Evolutionary conservation across 2,329 filamentous ascomycete genomes (phyloP), one percentile per base, ranked within the genome.

Genomic region (Westerdykella aurantiaca): DNA sequence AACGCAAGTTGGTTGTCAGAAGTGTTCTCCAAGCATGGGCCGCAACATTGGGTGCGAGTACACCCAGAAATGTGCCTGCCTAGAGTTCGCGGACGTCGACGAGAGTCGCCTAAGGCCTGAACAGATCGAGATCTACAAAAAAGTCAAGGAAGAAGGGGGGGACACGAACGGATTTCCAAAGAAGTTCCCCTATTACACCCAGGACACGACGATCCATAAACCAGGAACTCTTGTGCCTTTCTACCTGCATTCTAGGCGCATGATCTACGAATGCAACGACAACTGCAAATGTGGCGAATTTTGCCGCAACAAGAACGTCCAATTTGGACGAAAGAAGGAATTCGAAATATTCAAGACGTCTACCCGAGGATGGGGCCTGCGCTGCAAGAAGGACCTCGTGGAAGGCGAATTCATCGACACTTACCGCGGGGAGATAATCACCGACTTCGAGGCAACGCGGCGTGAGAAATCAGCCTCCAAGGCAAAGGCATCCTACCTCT

Each of bases 251-350:
- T 57, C 60, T 0, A 58, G 72, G 1, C 52, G 62, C 11, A 60
- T 84, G 0, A 85, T 94, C 45, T 91, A 90, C 65, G 88, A 94
- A 58, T 94, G 88, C 60, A 88, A 93, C 54, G 70, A 76, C 2
- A 78, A 75, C 7, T 94, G 88, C 66, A 70, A 68, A 2, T 94
- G 88, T 55, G 75, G 75, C 2, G 59, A 64, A 0, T 53, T 69
- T 14, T 94, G 88, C 56, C 82, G 83, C 1, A 91, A 88, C 57
- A 76, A 86, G 5, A 81, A 90, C 0, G 86, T 93, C 0, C 85
- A 88, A 58, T 76, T 83, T 39, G 87, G 88, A 0, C 74, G 88
- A 2, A 78, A 75, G 37, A 73, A 93, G 0, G 77, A 81, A 2
- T 69, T 94, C 1, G 80, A 89, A 55, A 86, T 94, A 14, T 93